phyloP scores from a whole-genome alignment of 768 basidiomycete genomes.

The Neoboletus brunneissimus region DNA sequence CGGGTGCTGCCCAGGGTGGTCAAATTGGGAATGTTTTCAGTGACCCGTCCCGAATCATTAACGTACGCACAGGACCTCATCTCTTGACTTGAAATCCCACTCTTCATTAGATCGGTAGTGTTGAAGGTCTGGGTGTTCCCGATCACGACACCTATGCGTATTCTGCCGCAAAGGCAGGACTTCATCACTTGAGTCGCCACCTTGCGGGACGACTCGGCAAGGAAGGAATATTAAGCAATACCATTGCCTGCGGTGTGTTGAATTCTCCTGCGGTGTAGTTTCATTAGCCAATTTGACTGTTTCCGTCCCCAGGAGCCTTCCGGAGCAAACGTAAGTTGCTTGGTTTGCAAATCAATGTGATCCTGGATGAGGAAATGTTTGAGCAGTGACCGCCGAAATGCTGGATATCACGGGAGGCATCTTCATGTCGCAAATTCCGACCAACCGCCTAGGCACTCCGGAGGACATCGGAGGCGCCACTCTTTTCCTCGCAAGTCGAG shows the following conservation, averaged over 20 bases:
- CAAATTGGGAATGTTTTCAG: slow-evolving; percentile 33
- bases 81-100: neutral
- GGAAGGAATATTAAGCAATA: slow-evolving; percentile 60
- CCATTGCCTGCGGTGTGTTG: slow-evolving; percentile 55
- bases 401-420: slow-evolving; percentile 44
- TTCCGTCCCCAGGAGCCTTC: slow-evolving; percentile 32
- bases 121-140: slow-evolving; percentile 55
- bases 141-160: slow-evolving; percentile 64
- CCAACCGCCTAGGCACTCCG: slow-evolving; percentile 54
- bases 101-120: slow-evolving; percentile 51
- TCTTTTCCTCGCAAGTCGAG: slow-evolving; percentile 58
- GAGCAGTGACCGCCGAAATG: slow-evolving; percentile 53
- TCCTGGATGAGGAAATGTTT: neutral
- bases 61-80: slow-evolving; percentile 36
- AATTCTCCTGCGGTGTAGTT: neutral
- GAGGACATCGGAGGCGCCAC: slow-evolving; percentile 66
- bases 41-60: slow-evolving; percentile 59
- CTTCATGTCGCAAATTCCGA: slow-evolving; percentile 44
- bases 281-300: neutral
- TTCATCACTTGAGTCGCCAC: slow-evolving; percentile 58
- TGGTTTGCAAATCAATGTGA: neutral
- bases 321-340: slow-evolving; percentile 39
- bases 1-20: slow-evolving; percentile 42
- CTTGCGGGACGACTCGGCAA: slow-evolving; percentile 54
- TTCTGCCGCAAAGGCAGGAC: slow-evolving; percentile 59